Conservation (phyloP, 306 rosid genomes). For the Vigna angularis region DNA sequence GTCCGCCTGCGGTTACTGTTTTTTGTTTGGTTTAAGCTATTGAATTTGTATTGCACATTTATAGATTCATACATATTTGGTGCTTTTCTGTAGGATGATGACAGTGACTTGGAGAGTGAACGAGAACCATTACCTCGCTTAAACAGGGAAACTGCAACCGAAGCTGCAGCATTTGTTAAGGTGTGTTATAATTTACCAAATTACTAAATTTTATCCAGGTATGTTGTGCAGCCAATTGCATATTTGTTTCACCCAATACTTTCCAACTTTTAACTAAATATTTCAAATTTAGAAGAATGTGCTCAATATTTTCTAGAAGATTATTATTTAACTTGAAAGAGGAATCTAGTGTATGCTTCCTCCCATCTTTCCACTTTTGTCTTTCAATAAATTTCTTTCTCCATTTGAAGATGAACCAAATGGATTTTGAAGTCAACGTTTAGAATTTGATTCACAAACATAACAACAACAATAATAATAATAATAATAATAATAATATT, state of each 20-base stretch:
- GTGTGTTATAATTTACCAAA: conserved; percentile 39
- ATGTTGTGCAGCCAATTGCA: neutral
- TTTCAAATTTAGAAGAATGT: neutral
- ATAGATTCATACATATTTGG: conserved; percentile 8
- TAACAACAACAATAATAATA: no score
- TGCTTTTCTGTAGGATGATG: conserved; percentile 69
- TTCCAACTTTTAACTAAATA: neutral
- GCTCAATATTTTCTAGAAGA: neutral
- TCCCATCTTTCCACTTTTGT: no score
- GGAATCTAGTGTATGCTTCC: neutral
- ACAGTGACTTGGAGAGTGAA: conserved; percentile 81
- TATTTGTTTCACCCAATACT: no score
- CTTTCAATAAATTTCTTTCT: neutral
- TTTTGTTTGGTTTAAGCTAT: neutral
- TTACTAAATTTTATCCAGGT: neutral
- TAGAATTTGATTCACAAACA: no score
- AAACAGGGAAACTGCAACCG: conserved; percentile 52
- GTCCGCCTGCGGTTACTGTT: no score
- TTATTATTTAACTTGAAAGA: neutral
- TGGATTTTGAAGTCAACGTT: neutral
- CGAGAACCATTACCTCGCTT: conserved; percentile 61
- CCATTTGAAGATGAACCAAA: neutral
- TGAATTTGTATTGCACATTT: neutral
- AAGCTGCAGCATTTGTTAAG: conserved; percentile 83
- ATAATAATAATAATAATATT: neutral